phyloP scores from a whole-genome alignment of 2,329 filamentous ascomycete species.

The Fusarium sp. region DNA sequence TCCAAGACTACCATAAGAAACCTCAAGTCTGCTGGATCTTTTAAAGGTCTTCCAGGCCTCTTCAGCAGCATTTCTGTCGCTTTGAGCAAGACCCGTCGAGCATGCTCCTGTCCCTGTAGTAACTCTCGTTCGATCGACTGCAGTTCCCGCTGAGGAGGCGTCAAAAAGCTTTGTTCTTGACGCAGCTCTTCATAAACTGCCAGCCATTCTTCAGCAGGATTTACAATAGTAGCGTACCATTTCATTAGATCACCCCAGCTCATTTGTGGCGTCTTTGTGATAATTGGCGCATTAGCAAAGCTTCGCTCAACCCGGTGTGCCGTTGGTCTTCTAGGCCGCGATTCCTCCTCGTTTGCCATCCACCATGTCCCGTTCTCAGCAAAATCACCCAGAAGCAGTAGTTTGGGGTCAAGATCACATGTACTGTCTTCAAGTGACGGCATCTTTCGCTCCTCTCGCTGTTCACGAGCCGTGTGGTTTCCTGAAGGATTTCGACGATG shows the following conservation, averaged over 20 bases:
- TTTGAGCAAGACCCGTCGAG: slow-evolving; percentile 79
- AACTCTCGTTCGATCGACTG: slow-evolving; percentile 61
- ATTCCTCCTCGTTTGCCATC: slow-evolving; percentile 70
- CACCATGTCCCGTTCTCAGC: slow-evolving; percentile 88
- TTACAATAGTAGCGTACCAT: slow-evolving; percentile 80
- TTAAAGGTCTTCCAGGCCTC: slow-evolving; percentile 78
- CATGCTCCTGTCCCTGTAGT: slow-evolving; percentile 73
- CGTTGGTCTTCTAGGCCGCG: slow-evolving; percentile 33
- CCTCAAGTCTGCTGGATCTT: slow-evolving; percentile 76
- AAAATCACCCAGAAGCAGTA: slow-evolving; percentile 78
- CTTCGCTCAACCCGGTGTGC: slow-evolving; percentile 34
- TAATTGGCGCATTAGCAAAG: slow-evolving; percentile 27
- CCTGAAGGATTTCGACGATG: slow-evolving; percentile 54
- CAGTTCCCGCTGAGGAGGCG: slow-evolving; percentile 54
- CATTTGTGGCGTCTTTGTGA: slow-evolving; percentile 70
- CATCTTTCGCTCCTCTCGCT: slow-evolving; percentile 36
- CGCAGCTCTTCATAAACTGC: slow-evolving; percentile 67
- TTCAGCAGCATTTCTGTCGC: slow-evolving; percentile 84
- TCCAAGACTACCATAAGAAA: slow-evolving; percentile 83
- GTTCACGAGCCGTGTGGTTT: slow-evolving; percentile 48
- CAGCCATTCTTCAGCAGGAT: slow-evolving; percentile 76
- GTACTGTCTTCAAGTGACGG: slow-evolving; percentile 37
- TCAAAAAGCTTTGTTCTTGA: slow-evolving; percentile 46
- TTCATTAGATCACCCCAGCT: slow-evolving; percentile 78
- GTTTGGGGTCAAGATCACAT: slow-evolving; percentile 77